Conservation (phyloP, 352 stramenopile genomes). For the Pythium sukuiense region DNA sequence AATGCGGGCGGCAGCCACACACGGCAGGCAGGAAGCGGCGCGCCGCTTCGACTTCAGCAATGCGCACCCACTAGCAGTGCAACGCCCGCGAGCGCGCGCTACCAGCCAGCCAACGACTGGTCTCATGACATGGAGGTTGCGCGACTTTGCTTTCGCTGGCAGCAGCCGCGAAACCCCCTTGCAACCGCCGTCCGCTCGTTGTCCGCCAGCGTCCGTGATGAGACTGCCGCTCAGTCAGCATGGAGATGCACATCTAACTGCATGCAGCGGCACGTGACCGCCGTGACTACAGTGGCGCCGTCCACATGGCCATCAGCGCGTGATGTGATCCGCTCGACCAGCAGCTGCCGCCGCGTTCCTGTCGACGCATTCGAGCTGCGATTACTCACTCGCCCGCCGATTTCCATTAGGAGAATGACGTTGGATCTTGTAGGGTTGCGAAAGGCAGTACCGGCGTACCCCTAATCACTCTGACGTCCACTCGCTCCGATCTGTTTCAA, state of each 20-base stretch:
- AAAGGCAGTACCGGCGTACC: not conserved
- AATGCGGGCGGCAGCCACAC: no score
- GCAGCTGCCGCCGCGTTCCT: not conserved
- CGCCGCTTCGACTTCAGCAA: not conserved
- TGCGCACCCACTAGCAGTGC: not conserved
- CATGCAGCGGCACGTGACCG: not conserved
- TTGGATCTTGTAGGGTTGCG: not conserved
- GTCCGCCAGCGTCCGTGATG: no score
- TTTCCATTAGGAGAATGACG: not conserved
- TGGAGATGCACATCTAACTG: not conserved
- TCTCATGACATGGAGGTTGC: not conserved
- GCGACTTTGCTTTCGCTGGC: not conserved
- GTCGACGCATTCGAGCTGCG: not conserved
- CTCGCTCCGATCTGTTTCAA: conserved; percentile 8
- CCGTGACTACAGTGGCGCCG: not conserved
- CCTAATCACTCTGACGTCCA: not conserved
- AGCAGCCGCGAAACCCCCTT: not conserved
- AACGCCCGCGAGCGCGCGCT: no score
- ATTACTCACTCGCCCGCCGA: not conserved
- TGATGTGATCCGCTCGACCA: not conserved
- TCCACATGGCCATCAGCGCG: not conserved
- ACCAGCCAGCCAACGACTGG: not conserved
- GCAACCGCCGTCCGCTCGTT: not conserved
- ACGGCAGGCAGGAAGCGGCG: not conserved
- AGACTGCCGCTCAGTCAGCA: no score